Evolutionary conservation across 1,139 yeast genomes (phyloP).

Genomic region (Candida freyschussii): DNA sequence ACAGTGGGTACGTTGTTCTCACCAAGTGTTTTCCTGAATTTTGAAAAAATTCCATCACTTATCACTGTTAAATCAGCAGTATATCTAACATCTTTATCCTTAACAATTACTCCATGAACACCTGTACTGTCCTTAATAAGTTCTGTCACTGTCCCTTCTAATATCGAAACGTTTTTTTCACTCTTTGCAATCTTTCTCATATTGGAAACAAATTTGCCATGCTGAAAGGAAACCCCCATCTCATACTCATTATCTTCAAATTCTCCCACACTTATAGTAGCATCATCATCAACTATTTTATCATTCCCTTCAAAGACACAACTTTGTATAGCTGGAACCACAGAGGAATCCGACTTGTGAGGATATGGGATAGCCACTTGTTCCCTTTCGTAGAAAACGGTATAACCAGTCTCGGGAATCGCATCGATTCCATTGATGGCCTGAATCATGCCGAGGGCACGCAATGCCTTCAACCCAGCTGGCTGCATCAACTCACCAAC

Average conservation of each 20-base stretch:
- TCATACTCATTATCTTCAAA: constrained; percentile 64
- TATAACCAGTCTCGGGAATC: constrained; percentile 71
- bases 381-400: constrained; percentile 60
- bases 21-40: constrained; percentile 72
- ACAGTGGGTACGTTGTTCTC: constrained; percentile 56
- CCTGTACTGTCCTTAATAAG: constrained; percentile 49
- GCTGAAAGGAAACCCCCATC: constrained; percentile 84
- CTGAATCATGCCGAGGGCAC: constrained; percentile 74
- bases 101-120: constrained; percentile 63
- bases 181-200: constrained; percentile 64
- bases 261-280: constrained; percentile 41
- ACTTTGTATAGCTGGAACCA: constrained; percentile 45
- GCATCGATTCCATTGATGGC: constrained; percentile 84
- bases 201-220: constrained; percentile 80
- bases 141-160: constrained; percentile 77
- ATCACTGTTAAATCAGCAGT: constrained; percentile 64
- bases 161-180: constrained; percentile 67
- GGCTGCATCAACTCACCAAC: constrained; percentile 98
- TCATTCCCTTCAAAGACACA: constrained; percentile 55
- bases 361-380: constrained; percentile 68
- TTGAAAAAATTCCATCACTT: constrained; percentile 94
- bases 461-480: constrained; percentile 79
- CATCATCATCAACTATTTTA: constrained; percentile 40
- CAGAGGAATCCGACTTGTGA: constrained; percentile 46
- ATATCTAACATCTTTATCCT: constrained; percentile 36